Evolutionary conservation across 345 rosid genomes (phyloP), one percentile per base, ranked within the genome.

Genomic region (Hibiscus tridactylites): DNA sequence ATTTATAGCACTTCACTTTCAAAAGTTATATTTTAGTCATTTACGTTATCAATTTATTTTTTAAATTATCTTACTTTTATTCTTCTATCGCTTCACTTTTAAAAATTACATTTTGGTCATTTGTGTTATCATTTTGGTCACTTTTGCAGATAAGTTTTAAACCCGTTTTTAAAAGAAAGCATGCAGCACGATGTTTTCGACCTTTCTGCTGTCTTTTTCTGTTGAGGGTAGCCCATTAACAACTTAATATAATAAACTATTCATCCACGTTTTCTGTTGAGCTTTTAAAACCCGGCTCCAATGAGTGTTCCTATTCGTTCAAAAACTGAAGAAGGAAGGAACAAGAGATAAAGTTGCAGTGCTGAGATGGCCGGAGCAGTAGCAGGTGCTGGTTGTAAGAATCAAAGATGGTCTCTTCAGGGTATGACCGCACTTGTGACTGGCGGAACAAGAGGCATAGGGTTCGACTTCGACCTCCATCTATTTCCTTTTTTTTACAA

Each of bases 401-500:
- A 75, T 31, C 70, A 62, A 28, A 81, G 84, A 73, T 86, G 88
- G 90, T 78, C 81, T 63, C 85, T 84, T 60, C 68, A 75, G 39
- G 84, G 83, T 5, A 85, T 73, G 84, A 77, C 76, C 11, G 83
- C 83, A 68, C 80, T 82, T 37, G 86, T 85, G n/a, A 85, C 84
- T 7, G 84, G 88, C 65, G 85, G 80, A 50, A 71, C 81, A 67
- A 65, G 29, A 17, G 81, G 80, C 70, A 72, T 80, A 37, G 85
- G 81, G 88, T 82, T 17, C 35, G 49, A 73, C 0, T 82, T 17
- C 35, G 49, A 73, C 0, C 13, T 42, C 71, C 29, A 26, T 35
- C 12, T 0, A 17, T 15, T 69, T 68, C 0, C 33, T 52, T 16
- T 49, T 46, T 17, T 15, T 39, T 5, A 21, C 24, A 21, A 21